Evolutionary conservation across 2,329 filamentous ascomycete species (phyloP), one percentile per base, ranked within the genome.

Genomic region (Neofusicoccum kwambonambiense): DNA sequence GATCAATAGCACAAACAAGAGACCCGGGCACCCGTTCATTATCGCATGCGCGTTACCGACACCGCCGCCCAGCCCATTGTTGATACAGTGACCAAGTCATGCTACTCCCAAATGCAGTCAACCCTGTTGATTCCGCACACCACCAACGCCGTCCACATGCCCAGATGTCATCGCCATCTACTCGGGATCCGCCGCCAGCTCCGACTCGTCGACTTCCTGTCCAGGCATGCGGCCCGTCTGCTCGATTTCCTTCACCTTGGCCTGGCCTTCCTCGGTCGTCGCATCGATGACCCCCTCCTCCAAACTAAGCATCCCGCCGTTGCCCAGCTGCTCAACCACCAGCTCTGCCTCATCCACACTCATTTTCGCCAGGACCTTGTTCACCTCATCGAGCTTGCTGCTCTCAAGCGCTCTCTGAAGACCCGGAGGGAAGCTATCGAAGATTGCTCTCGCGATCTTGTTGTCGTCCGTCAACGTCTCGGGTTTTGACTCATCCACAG

Each of bases 271-370:
- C 74, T 93, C 89, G 2, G 94, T 96, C 51, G 93, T 99, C 1
- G 93, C 92, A 79, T 99, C 95, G 70, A 99, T 96, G 60, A 99
- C 92, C 57, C 96, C 89, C 74, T 97, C 89, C 76, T 98, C 93
- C 58, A 99, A 77, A 75, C 91, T 97, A 69, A 99, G 79, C 82
- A 97, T 94, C 42, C 91, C 92, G 15, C 92, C 92, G 80, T 95
- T 85, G 35, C 92, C 87, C 67, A 97, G 80, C 74, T 93, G 86
- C 70, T 88, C 90, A 17, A 97, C 91, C 56, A 96, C 81, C 70
- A 92, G 89, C 78, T 97, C 93, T 0, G 93, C 93, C 70, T 96
- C 92, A 35, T 92, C 89, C 0, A 97, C 90, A 70, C 87, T 90
- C 92, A 97, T 93, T 75, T 91, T 90, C 2, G 91, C 93, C 35